A percentile compares a stretch with the other conserved stretches of the same genome.
Conservation (phyloP, 768 basidiomycete species). For the Coprinopsis marcescibilis region DNA sequence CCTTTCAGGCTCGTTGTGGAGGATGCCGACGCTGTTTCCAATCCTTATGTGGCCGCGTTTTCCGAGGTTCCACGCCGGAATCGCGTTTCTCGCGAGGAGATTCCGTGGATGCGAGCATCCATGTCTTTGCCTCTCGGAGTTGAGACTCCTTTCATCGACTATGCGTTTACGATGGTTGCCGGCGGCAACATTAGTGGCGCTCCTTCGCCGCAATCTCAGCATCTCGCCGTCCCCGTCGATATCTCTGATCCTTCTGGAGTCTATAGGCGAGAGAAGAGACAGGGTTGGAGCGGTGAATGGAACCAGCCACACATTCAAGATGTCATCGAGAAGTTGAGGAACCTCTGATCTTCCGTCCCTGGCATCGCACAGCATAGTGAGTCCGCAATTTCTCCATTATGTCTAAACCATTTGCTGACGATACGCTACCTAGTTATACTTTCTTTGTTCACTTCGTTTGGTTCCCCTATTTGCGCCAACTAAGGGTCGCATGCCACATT, state of each 20-base stretch:
- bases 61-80: not conserved
- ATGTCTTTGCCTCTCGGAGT: slow-evolving; percentile 2
- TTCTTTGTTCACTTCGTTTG: too few relatives aligned
- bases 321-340: slow-evolving; percentile 20
- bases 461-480: too few relatives aligned
- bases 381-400: too few relatives aligned
- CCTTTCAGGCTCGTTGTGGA: slow-evolving; percentile 9
- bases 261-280: slow-evolving; percentile 16
- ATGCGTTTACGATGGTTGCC: not conserved
- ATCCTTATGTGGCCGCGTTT: not conserved
- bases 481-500: too few relatives aligned
- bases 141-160: slow-evolving; percentile 8
- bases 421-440: too few relatives aligned
- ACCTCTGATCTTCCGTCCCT: too few relatives aligned
- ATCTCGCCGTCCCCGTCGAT: too few relatives aligned
- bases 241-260: slow-evolving; percentile 7
- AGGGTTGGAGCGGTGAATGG: slow-evolving; percentile 26
- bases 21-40: not conserved
- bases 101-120: slow-evolving; percentile 10
- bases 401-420: too few relatives aligned
- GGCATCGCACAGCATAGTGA: too few relatives aligned
- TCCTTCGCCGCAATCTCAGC: not conserved
- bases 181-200: not conserved
- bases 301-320: slow-evolving; percentile 21
- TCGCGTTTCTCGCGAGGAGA: not conserved